A percentile compares a stretch with the other conserved stretches of the same genome.
Conservation (phyloP, 331 rosid species). For the Arachis monticola region DNA sequence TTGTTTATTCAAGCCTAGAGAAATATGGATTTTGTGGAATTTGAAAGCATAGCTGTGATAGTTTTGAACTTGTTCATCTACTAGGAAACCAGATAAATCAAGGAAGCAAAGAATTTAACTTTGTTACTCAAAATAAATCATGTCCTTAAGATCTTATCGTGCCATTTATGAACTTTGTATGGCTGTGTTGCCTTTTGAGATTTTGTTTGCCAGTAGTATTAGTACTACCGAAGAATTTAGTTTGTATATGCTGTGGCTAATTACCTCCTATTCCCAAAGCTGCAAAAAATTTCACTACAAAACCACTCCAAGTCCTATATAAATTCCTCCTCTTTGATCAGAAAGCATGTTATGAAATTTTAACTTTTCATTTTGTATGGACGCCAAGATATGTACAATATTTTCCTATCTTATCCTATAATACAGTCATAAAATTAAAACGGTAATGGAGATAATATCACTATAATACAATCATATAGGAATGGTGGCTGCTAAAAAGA, state of each 20-base stretch:
- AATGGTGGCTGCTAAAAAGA: background rate
- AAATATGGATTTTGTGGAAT: background rate
- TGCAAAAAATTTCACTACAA: background rate
- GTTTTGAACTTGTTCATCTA: background rate
- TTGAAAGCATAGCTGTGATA: slow-evolving; percentile 5
- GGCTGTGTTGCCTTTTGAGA: background rate
- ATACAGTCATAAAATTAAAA: background rate
- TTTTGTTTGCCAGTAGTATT: background rate
- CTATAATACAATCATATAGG: background rate
- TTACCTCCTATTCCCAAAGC: background rate
- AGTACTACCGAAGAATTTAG: background rate
- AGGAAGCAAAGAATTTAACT: background rate
- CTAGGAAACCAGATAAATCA: background rate
- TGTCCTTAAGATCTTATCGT: background rate
- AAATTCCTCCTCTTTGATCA: background rate
- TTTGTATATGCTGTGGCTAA: slow-evolving; percentile 2
- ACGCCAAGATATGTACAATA: background rate
- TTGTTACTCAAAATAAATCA: background rate
- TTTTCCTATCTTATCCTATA: background rate
- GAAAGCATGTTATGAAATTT: too few relatives aligned
- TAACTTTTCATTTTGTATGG: background rate
- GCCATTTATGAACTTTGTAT: background rate
- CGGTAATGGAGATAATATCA: background rate
- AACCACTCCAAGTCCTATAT: background rate
- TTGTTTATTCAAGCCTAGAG: background rate